Base-by-base conservation (phyloP, 108 stramenopile genomes). In the Skeletonema menzelii region DNA sequence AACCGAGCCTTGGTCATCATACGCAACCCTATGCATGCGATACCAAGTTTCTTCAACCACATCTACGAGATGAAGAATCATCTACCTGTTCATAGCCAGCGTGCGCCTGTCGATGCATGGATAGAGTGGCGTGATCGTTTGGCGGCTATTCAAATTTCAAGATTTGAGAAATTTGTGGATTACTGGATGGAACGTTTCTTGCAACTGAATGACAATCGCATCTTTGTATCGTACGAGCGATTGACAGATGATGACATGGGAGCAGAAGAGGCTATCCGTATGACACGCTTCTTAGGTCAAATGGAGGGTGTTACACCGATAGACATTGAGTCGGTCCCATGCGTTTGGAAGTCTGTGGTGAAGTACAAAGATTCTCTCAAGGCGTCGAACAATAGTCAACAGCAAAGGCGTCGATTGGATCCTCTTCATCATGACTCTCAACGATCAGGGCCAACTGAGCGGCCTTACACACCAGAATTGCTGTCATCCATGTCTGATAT, bases 121-220 rank as follows among this genome's bases (percentile, higher is more conserved):
- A 60, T 75, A 28, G 75, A 65, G 44, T 75, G 75, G 75, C 55
- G 75, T 47, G 75, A 75, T 62, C 20, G 65, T 7, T 56, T 68
- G 34, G 75, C 67, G 7, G 59, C 56, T 46, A 61, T 40, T 68
- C 75, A 75, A 46, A 62, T 75, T 38, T 62, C 14, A 11, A 75
- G 67, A 55, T 75, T 35, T 19, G 66, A 27, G 8, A 59, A 49
- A 34, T 75, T 75, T 37, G 57, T 75, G 5, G 67, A 75, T 46
- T 75, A 75, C 57, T 75, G 75, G 75, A 75, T 75, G 75, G 38
- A 75, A 27, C 66, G 75, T 10, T 75, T 75, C 20, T 24, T 62
- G 8, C 55, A 62, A 8, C 31, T 35, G 32, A 75, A 75, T 27
- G 38, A 59, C 17, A 67, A 75, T 68, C 67, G 75, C 27, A 75